These are phyloP conservation scores for Tephrocybe sp. DNA, from an alignment of 768 basidiomycete genomes.

Conservation along the genomic window DNA sequence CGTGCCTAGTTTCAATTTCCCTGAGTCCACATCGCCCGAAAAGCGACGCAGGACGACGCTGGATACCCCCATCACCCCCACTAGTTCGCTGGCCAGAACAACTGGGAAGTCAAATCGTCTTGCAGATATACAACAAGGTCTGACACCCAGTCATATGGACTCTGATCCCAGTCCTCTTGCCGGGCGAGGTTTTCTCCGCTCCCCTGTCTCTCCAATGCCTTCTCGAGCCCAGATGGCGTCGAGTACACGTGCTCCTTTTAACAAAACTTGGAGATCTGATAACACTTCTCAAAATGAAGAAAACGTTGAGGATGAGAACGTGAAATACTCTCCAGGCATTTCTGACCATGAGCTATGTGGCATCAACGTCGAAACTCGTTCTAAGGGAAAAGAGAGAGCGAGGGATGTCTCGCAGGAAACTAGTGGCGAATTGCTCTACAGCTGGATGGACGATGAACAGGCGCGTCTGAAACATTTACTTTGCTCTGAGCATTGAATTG, in stretches of 20 bases:
- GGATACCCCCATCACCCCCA: background rate
- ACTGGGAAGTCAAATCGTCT: background rate
- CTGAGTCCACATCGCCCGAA: constrained; percentile 15
- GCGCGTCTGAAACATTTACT: constrained; percentile 4
- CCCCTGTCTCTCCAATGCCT: background rate
- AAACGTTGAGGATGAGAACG: too few relatives aligned
- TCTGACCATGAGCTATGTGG: too few relatives aligned
- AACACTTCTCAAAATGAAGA: too few relatives aligned
- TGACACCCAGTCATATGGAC: background rate
- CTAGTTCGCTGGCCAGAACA: background rate
- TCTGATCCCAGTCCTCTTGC: background rate
- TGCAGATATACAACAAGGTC: constrained; percentile 1
- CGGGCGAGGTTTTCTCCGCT: background rate
- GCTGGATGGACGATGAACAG: background rate
- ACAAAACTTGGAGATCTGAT: too few relatives aligned
- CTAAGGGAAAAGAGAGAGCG: too few relatives aligned
- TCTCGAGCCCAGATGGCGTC: background rate
- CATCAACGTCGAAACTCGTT: too few relatives aligned
- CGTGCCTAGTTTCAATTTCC: background rate
- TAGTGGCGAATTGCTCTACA: background rate
- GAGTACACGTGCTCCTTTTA: too few relatives aligned
- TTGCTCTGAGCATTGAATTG: background rate
- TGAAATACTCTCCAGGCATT: too few relatives aligned
- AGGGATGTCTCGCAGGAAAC: background rate
- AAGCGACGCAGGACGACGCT: constrained; percentile 19